phyloP scores from a whole-genome alignment of 176 grass and related monocot genomes.

The Cymbopogon citratus region DNA sequence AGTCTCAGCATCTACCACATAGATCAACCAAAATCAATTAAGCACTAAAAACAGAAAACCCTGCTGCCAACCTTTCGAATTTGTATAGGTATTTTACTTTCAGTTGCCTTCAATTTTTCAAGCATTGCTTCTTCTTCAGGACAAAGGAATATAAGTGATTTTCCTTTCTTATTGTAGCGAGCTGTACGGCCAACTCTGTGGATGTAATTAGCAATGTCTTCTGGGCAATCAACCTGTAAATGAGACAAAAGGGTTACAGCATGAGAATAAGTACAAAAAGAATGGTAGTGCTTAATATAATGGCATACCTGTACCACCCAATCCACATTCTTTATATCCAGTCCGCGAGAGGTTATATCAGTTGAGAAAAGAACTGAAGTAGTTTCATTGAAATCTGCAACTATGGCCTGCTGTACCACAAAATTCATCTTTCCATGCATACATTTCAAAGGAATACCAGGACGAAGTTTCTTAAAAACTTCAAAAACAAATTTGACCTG shows the following conservation, averaged over 20 bases:
- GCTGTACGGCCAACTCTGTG: slow-evolving; percentile 95
- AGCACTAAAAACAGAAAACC: background rate
- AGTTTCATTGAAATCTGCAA: slow-evolving; percentile 58
- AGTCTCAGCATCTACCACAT: background rate
- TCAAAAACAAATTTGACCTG: slow-evolving; percentile 95
- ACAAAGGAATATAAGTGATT: slow-evolving; percentile 70
- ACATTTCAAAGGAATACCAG: slow-evolving; percentile 92
- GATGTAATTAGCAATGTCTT: slow-evolving; percentile 65
- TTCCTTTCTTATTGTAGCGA: slow-evolving; percentile 78
- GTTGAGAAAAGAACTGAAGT: slow-evolving; percentile 92
- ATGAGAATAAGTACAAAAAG: background rate
- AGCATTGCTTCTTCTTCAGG: slow-evolving; percentile 83
- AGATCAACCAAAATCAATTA: slow-evolving; percentile 4
- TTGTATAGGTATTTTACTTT: slow-evolving; percentile 82
- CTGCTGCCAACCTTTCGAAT: slow-evolving; percentile 39
- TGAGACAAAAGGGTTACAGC: slow-evolving; percentile 7
- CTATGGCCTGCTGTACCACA: slow-evolving; percentile 53
- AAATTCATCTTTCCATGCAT: slow-evolving; percentile 77
- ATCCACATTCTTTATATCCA: slow-evolving; percentile 85
- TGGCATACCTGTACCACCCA: slow-evolving; percentile 89
- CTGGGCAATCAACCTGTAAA: slow-evolving; percentile 83
- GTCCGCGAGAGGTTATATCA: slow-evolving; percentile 71
- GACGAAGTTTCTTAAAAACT: slow-evolving; percentile 89
- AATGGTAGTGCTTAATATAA: background rate
- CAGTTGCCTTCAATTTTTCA: slow-evolving; percentile 65